Evolutionary conservation across 768 basidiomycete species (phyloP).

Genomic region (Leccinum incarnatum): DNA sequence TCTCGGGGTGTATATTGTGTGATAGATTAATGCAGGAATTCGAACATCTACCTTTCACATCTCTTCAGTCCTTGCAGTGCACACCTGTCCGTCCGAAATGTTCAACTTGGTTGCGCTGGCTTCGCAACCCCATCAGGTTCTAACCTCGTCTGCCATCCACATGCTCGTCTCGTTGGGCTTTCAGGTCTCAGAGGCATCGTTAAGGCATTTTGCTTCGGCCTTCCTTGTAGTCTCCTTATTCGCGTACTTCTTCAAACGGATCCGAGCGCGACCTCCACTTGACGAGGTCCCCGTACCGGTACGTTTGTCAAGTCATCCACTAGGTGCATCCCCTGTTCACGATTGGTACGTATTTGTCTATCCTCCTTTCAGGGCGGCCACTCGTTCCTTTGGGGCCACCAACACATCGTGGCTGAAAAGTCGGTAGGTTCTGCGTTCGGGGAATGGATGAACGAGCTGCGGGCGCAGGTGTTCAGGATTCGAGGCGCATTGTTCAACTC

Average conservation of each 20-base stretch:
- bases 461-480: slow-evolving; percentile 4
- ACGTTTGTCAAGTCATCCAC: background rate
- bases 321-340: background rate
- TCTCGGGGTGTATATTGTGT: background rate
- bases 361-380: background rate
- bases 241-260: background rate
- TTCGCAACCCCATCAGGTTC: background rate
- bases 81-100: background rate
- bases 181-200: background rate
- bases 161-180: background rate
- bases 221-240: background rate
- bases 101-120: background rate
- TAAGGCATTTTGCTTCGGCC: background rate
- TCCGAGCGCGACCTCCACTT: background rate
- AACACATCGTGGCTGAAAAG: slow-evolving; percentile 1
- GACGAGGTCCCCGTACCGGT: slow-evolving; percentile 1
- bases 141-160: background rate
- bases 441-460: slow-evolving; percentile 3
- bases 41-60: background rate
- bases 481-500: slow-evolving; percentile 3
- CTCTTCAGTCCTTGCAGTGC: background rate
- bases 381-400: slow-evolving; percentile 8
- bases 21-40: background rate
- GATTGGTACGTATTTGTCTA: background rate
- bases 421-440: slow-evolving; percentile 5